A percentile compares a stretch with the other conserved stretches of the same genome.
Evolutionary conservation across 768 basidiomycete species (phyloP).

Genomic region (Lactarius vividus): DNA sequence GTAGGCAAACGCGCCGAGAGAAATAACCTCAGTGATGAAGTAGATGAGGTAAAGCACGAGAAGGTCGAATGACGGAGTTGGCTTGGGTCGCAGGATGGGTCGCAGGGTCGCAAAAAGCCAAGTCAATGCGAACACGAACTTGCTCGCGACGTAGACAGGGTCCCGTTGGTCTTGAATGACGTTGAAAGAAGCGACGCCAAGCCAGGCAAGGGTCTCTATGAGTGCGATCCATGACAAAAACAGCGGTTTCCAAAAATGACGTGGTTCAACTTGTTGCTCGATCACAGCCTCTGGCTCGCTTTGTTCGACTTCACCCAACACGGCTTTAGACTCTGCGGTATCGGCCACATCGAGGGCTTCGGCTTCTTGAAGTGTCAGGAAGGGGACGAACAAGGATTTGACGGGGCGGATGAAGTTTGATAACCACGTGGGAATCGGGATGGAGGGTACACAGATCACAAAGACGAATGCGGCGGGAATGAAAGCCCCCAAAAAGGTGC

Average conservation of each 20-base stretch:
- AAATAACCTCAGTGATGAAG: conserved; percentile 44
- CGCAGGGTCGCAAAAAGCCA: conserved; percentile 69
- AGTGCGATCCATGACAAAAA: conserved; percentile 57
- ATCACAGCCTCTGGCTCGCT: conserved; percentile 26
- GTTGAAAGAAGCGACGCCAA: conserved; percentile 55
- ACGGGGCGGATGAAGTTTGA: conserved; percentile 30
- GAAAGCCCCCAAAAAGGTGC: conserved; percentile 51
- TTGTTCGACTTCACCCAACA: background rate
- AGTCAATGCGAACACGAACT: conserved; percentile 48
- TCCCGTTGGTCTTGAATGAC: conserved; percentile 37
- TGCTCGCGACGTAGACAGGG: conserved; percentile 38
- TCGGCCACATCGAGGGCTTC: conserved; percentile 22
- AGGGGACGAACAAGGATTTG: conserved; percentile 36
- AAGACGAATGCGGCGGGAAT: conserved; percentile 48
- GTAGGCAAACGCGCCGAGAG: conserved; percentile 54
- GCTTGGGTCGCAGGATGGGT: conserved; percentile 49
- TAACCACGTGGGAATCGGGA: conserved; percentile 27
- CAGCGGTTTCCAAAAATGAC: conserved; percentile 58
- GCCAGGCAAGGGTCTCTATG: conserved; percentile 55
- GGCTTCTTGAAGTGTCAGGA: conserved; percentile 41
- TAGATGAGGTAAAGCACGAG: conserved; percentile 55
- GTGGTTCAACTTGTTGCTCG: conserved; percentile 4
- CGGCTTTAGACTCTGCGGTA: background rate
- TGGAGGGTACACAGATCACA: conserved; percentile 38
- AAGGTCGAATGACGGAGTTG: conserved; percentile 63